Base-by-base conservation (phyloP, 1,139 yeast genomes). In the Waltiozyma sp. region DNA sequence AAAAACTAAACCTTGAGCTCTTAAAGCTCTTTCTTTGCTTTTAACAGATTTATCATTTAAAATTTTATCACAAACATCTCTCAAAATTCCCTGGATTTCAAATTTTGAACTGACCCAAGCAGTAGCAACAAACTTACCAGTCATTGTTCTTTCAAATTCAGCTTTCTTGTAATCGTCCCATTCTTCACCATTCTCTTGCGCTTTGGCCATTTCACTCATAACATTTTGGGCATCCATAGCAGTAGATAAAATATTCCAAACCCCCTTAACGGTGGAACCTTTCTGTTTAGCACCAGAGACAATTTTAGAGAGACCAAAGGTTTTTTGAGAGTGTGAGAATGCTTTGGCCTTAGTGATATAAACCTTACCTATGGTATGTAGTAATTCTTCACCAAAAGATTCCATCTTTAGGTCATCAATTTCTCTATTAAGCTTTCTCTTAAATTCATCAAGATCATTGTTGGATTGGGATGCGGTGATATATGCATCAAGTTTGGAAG, bases 41-140 rank as follows among this genome's bases (percentile, higher is more conserved):
- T 71, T 55, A 11, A 78, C 64, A 0, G 61, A 45, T 56, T 77
- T 80, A 52, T 82, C 88, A 45, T 70, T 68, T 47, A 83, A 64
- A 2, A 83, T 64, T 47, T 63, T 67, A 45, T 75, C 73, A 55
- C 86, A 78, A 11, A 82, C 89, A 49, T 75, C 80, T 51, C 77
- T 75, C 51, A 83, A 63, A 7, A 81, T 74, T 24, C 79, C 75
- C 40, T 80, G 78, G 40, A 82, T 77, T 61, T 83, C 94, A 56
- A 75, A 82, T 54, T 79, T 81, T 15, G 87, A 77, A 37, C 84
- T 71, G 1, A 82, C 84, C 94, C 94, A 83, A 19, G 85, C 87
- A 10, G 86, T 80, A 16, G 82, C 83, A 44, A 83, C 68, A 42
- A 83, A 70, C 59, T 83, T 82, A 24, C 93, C 91, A 3, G 83